Conservation (phyloP, 129 eudicot species). For the Arctium lappa region DNA sequence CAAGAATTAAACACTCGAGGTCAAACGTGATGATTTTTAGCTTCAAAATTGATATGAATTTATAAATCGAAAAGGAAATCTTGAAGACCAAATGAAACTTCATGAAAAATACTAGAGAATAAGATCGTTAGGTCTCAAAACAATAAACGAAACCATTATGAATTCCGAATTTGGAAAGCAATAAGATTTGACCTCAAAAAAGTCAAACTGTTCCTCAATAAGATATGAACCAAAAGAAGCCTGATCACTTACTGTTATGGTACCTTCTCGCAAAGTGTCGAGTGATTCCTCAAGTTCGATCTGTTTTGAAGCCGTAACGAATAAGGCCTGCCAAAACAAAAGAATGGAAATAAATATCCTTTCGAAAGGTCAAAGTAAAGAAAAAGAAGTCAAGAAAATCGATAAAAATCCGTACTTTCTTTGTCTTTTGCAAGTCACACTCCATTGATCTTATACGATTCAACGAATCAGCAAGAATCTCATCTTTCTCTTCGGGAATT, state of each 20-base stretch:
- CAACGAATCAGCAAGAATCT: slow-evolving; percentile 67
- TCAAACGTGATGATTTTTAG: neutral
- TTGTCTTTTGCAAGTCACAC: slow-evolving; percentile 92
- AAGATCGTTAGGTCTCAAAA: no score
- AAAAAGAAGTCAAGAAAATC: neutral
- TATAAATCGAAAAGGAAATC: neutral
- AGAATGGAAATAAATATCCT: neutral
- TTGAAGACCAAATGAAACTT: no score
- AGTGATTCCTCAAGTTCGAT: slow-evolving; percentile 87
- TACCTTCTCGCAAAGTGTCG: slow-evolving; percentile 62
- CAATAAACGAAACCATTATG: no score
- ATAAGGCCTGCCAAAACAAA: slow-evolving; percentile 48
- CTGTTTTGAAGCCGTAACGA: slow-evolving; percentile 93
- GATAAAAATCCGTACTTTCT: slow-evolving; percentile 41
- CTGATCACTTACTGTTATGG: slow-evolving; percentile 47
- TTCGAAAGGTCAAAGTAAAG: neutral
- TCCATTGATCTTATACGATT: slow-evolving; percentile 85
- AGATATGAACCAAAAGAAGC: neutral
- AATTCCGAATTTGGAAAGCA: no score
- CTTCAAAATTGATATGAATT: no score
- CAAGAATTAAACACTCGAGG: neutral
- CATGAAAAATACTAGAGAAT: no score
- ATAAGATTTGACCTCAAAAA: neutral
- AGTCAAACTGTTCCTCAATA: no score
- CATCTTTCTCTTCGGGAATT: slow-evolving; percentile 89